Base-by-base conservation (phyloP, 805 yeast genomes). In the Yarrowia deformans region DNA sequence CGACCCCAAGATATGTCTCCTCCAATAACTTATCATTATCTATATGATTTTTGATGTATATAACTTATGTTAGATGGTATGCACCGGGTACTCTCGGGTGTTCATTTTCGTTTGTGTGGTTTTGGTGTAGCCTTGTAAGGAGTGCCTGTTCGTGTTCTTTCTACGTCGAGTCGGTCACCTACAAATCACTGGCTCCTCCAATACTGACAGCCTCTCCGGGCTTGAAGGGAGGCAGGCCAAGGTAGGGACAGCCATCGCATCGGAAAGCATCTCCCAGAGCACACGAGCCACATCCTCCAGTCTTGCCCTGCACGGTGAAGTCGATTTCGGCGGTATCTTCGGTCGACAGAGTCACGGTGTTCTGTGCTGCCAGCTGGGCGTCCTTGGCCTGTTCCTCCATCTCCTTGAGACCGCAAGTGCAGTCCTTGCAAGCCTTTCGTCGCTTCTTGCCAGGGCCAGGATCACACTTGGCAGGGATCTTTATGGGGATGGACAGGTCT, bases 241-340 rank as follows among this genome's bases (percentile, higher is more conserved):
- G 81, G 79, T 89, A 95, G 48, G 99, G 99, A 80, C 99, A 95
- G 1, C 98, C 98, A 73, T 93, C 97, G 79, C 99, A 95, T 76
- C 99, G 84, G 81, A 95, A 95, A 0, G 99, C 99, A 79, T 95
- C 99, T 54, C 99, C 99, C 63, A 95, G 84, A 0, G 98, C 88
- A 81, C 99, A 95, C 12, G 97, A 91, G 34, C 97, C 97, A 81
- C 99, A 95, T 3, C 98, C 97, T 42, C 98, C 98, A 13, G 97
- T 90, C 75, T 94, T 94, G 49, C 98, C 98, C 72, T 93, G 92
- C n/a, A 93, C 87, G 0, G 99, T 94, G 81, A 94, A 94, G 77
- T 94, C 98, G 69, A 94, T 87, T 77, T 94, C 99, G 3, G 96
- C 85, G 74, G 93, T 82, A 64, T 94, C 98, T 68, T 88, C 87